Percentiles rank a stretch among this genome's conserved stretches.
Evolutionary conservation across 2,329 filamentous ascomycete species (phyloP).

Genomic region (Monosporascus sp.): DNA sequence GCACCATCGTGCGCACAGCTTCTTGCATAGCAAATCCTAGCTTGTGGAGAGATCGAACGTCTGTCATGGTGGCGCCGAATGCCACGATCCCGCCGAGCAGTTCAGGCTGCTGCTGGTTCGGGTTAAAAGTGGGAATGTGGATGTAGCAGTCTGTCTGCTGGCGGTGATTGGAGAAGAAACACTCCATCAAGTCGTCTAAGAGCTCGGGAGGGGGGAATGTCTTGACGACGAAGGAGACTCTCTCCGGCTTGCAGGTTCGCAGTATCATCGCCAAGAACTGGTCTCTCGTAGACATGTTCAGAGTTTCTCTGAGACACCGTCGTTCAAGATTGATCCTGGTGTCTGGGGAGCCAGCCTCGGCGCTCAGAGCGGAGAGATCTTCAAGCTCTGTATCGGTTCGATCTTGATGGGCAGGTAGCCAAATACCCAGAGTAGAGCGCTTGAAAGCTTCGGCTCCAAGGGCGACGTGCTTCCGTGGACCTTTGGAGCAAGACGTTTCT

Average conservation of each 20-base stretch:
- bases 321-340: too few relatives aligned
- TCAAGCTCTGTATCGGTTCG: too few relatives aligned
- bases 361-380: too few relatives aligned
- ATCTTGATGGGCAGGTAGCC: conserved; percentile 47
- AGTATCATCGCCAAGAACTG: too few relatives aligned
- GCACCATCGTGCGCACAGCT: conserved; percentile 34
- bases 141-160: conserved; percentile 37
- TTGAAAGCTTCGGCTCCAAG: too few relatives aligned
- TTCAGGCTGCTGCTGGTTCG: conserved; percentile 51
- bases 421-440: conserved; percentile 15
- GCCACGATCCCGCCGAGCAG: conserved; percentile 56
- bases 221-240: too few relatives aligned
- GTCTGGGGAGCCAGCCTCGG: too few relatives aligned
- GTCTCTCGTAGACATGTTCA: too few relatives aligned
- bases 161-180: conserved; percentile 43
- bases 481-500: too few relatives aligned
- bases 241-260: too few relatives aligned
- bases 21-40: conserved; percentile 54
- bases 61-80: conserved; percentile 54
- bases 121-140: conserved; percentile 54
- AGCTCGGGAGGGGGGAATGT: conserved; percentile 28
- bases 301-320: too few relatives aligned
- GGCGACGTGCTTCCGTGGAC: too few relatives aligned
- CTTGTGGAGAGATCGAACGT: conserved; percentile 52
- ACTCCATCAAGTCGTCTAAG: conserved; percentile 56